phyloP scores from a whole-genome alignment of 129 eudicot species.

The Arctium minus region DNA sequence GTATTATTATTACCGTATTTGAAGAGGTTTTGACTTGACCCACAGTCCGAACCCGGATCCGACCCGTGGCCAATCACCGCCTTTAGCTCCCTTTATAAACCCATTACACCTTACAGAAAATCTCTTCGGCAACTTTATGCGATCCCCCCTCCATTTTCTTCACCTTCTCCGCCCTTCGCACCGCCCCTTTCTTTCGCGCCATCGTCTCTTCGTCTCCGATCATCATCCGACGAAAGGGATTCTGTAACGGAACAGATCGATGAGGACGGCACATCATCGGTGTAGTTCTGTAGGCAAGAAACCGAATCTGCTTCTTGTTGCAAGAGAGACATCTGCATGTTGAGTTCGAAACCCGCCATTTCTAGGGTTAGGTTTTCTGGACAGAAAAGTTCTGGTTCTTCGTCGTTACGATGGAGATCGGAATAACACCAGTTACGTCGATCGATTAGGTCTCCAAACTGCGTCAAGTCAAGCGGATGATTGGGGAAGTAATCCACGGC shows the following conservation, averaged over 20 bases:
- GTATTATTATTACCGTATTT: constrained; percentile 26
- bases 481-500: not conserved
- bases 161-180: constrained; percentile 7
- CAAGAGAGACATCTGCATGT: constrained; percentile 26
- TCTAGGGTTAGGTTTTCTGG: constrained; percentile 57
- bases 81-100: constrained; percentile 39
- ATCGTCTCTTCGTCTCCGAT: constrained; percentile 12
- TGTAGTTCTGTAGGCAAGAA: too few species aligned
- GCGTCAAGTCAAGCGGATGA: constrained; percentile 4
- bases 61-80: constrained; percentile 19
- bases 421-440: constrained; percentile 33
- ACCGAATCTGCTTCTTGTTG: not conserved
- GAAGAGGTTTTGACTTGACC: constrained; percentile 27
- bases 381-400: constrained; percentile 47
- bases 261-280: too few species aligned
- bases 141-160: constrained; percentile 8
- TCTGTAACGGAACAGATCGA: constrained; percentile 7
- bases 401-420: constrained; percentile 30
- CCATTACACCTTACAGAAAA: constrained; percentile 55
- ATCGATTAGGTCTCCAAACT: constrained; percentile 35
- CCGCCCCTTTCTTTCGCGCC: constrained; percentile 6
- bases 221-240: constrained; percentile 10
- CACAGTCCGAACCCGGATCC: not conserved
- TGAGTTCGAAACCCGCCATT: constrained; percentile 39
- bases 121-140: constrained; percentile 55